These are phyloP conservation scores for Melastoma candidum DNA, from an alignment of 441 rosid genomes.

Conservation along the genomic window DNA sequence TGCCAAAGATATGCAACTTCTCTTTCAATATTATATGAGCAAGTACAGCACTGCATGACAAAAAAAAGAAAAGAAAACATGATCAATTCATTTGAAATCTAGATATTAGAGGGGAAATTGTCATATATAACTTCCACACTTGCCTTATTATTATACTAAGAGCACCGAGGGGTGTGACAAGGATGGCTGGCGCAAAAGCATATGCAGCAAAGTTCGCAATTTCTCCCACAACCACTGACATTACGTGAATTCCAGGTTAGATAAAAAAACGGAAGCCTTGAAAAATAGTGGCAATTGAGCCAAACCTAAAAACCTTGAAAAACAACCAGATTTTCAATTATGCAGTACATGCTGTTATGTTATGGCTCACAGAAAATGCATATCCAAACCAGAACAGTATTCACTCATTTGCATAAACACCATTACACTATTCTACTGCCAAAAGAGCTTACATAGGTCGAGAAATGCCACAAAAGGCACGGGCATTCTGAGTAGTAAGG, in stretches of 20 bases:
- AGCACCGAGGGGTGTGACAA: conserved; percentile 67
- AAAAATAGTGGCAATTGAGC: neutral
- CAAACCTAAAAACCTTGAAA: neutral
- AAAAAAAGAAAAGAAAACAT: too few species aligned
- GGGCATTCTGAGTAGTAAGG: too few species aligned
- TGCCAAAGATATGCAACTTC: conserved; percentile 47
- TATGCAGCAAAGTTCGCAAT: conserved; percentile 69
- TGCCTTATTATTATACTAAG: conserved; percentile 61
- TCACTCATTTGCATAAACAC: too few species aligned
- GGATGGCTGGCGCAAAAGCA: conserved; percentile 67
- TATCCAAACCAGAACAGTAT: too few species aligned
- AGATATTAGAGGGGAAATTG: neutral
- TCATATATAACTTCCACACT: conserved; percentile 4
- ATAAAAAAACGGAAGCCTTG: neutral
- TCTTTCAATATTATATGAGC: conserved; percentile 54
- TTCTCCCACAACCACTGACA: conserved; percentile 58
- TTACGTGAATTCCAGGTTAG: neutral
- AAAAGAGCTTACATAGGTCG: too few species aligned
- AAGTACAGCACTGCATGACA: conserved; percentile 41
- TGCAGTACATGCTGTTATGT: too few species aligned
- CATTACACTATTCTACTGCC: too few species aligned
- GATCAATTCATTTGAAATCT: too few species aligned
- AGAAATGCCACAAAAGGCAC: too few species aligned
- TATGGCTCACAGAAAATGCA: too few species aligned
- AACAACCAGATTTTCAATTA: too few species aligned